Evolutionary conservation across 1,284 basidiomycete species (phyloP), one percentile per base, ranked within the genome.

Genomic region (Puccinia polysora): DNA sequence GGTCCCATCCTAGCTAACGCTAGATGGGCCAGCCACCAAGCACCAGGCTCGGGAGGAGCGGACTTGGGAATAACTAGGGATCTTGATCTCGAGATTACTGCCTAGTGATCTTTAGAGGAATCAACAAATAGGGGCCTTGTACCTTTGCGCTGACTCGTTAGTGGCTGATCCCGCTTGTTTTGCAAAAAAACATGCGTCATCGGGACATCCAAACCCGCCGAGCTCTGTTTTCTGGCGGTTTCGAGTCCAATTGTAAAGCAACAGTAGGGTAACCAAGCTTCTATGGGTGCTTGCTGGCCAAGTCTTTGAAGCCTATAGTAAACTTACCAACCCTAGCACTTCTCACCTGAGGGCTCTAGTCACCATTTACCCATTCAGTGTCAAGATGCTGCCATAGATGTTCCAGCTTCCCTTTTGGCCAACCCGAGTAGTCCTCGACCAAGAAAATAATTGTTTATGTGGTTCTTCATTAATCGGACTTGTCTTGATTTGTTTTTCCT

Each of bases 21-120:
- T n/a, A n/a, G n/a, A n/a, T n/a, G 56, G 20, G 4, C 56, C 56
- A 34, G 45, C 45, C 20, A 40, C 45, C 56, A 43, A 25, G 20
- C 40, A 43, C 47, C 58, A 45, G 23, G 38, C 36, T 45, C 38
- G 23, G 8, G 36, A 59, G 56, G n/a, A n/a, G 36, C 38, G 56
- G 56, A 32, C 30, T 59, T 58, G 15, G 28, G 36, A 36, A 43
- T 59, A 59, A 23, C 4, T 25, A 43, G 38, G n/a, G n/a, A 59
- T 59, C 56, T 40, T 40, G 38, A 25, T 38, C 45, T 20, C 20
- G n/a, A 59, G 23, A 32, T 59, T 40, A 28, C 56, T 59, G 36
- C 40, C 55, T 59, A 59, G 56, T 59, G 56, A 59, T 59, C 56
- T 59, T 59, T 59, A 40, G 56, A 25, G 45, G 45, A 40, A 38